Evolutionary conservation across 257 asterid genomes (phyloP), one percentile per base, ranked within the genome.

Genomic region (Striga asiatica): DNA sequence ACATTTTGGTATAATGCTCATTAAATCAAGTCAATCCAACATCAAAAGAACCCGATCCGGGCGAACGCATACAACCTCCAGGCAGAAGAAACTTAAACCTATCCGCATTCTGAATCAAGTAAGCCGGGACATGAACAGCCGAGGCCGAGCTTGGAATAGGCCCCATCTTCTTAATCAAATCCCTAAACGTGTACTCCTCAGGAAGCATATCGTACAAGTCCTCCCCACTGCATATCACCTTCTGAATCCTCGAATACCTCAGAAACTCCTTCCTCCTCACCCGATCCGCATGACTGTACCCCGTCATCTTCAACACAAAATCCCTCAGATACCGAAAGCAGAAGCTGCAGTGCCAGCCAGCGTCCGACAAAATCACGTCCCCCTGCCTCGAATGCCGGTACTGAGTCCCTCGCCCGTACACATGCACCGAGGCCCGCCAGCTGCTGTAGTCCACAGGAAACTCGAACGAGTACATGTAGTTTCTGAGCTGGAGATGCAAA

Each of bases 341-440:
- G 60, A 83, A 83, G 81, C 89, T 83, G 28, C 94, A 83, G 58
- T 83, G 94, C 94, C 94, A 83, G 5, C 94, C 94, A 0, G 94
- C 65, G 39, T 83, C 94, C 0, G 94, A 66, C 13, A 83, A 22
- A 8, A 80, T 68, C 53, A 65, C 68, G 34, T 83, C 84, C 0
- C n/a, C n/a, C n/a, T n/a, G n/a, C n/a, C n/a, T n/a, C n/a, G 86
- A 58, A 27, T 76, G 89, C 1, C 94, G 80, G 16, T 69, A 80
- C 45, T 83, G 94, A 5, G 79, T 83, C 80, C 32, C 74, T 61
- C 1, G 94, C 80, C 59, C 54, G 24, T 80, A 83, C 57, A 81
- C 61, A 34, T 83, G 94, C 20, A 78, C 70, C 1, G 94, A 83
- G 27, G 94, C 89, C 47, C 94, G 71, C 94, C 94, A 83, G 53